These are phyloP conservation scores for Leishmania lainsoni DNA, from an alignment of 208 protist species.

Conservation along the genomic window DNA sequence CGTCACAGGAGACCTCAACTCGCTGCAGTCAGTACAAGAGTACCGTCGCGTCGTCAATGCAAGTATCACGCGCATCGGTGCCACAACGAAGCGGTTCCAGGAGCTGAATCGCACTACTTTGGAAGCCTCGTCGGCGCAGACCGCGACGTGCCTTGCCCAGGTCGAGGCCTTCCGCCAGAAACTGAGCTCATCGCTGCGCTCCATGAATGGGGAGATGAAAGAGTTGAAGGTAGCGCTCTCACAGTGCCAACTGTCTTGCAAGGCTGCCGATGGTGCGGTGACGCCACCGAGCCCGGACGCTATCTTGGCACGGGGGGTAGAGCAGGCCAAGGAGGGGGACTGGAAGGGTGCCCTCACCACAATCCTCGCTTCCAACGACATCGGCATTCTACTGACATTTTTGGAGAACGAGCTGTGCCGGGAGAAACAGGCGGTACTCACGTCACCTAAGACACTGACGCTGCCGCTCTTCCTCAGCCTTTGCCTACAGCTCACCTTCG, in stretches of 20 bases:
- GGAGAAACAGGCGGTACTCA: conserved; percentile 62
- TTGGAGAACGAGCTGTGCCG: conserved; percentile 74
- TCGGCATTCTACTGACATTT: conserved; percentile 79
- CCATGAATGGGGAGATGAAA: conserved; percentile 53
- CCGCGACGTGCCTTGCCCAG: conserved; percentile 29
- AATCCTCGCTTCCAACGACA: conserved; percentile 72
- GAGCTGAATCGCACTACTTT: conserved; percentile 41
- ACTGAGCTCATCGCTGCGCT: conserved; percentile 42
- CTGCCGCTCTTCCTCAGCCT: conserved; percentile 83
- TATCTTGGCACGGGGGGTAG: conserved; percentile 60
- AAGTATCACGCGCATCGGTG: conserved; percentile 46
- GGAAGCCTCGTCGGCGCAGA: conserved; percentile 38
- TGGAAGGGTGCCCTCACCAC: conserved; percentile 76
- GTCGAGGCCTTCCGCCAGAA: conserved; percentile 42
- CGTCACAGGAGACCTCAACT: conserved; percentile 47
- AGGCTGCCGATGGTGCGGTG: conserved; percentile 12
- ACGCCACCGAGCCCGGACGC: conserved; percentile 57
- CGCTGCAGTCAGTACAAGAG: conserved; percentile 55
- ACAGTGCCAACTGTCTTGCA: conserved; percentile 29
- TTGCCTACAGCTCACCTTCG: conserved; percentile 83
- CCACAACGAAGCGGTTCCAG: conserved; percentile 36
- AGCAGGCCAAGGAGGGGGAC: conserved; percentile 58
- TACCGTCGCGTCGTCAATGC: conserved; percentile 68
- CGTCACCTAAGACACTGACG: conserved; percentile 58
- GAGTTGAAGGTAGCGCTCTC: conserved; percentile 47